Conservation (phyloP, 2,329 filamentous ascomycete species). For the Stachybotrys chlorohalonatus region DNA sequence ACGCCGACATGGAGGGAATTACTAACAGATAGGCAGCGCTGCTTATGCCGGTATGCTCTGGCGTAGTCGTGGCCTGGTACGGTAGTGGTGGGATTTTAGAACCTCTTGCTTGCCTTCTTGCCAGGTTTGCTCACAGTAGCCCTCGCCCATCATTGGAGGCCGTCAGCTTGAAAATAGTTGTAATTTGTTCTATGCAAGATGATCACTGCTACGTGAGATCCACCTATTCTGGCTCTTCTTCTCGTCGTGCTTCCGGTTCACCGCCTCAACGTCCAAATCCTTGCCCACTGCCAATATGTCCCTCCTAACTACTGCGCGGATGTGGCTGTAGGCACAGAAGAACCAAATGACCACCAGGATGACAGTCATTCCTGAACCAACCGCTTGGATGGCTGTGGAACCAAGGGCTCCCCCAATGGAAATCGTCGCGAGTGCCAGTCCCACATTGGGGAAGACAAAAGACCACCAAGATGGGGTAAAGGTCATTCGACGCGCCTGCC, state of each 20-base stretch:
- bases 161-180: too few relatives aligned
- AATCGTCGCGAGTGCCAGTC: conserved; percentile 45
- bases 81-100: too few relatives aligned
- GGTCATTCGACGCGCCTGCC: conserved; percentile 27
- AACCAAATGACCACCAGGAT: conserved; percentile 41
- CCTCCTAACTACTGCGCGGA: conserved; percentile 31
- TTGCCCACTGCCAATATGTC: conserved; percentile 43
- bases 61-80: too few relatives aligned
- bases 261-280: conserved; percentile 39
- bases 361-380: conserved; percentile 41
- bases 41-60: too few relatives aligned
- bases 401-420: conserved; percentile 37
- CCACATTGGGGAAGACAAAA: conserved; percentile 40
- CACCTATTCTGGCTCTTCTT: conserved; percentile 4
- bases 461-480: conserved; percentile 46
- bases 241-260: conserved; percentile 9
- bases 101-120: too few relatives aligned
- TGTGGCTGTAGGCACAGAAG: conserved; percentile 32
- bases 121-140: too few relatives aligned
- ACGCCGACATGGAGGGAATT: too few relatives aligned
- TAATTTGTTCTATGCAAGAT: background rate
- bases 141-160: too few relatives aligned
- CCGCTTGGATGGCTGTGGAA: conserved; percentile 34
- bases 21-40: too few relatives aligned
- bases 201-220: too few relatives aligned